phyloP scores from a whole-genome alignment of 2,329 filamentous ascomycete species.

The Pseudogymnoascus sp. region DNA sequence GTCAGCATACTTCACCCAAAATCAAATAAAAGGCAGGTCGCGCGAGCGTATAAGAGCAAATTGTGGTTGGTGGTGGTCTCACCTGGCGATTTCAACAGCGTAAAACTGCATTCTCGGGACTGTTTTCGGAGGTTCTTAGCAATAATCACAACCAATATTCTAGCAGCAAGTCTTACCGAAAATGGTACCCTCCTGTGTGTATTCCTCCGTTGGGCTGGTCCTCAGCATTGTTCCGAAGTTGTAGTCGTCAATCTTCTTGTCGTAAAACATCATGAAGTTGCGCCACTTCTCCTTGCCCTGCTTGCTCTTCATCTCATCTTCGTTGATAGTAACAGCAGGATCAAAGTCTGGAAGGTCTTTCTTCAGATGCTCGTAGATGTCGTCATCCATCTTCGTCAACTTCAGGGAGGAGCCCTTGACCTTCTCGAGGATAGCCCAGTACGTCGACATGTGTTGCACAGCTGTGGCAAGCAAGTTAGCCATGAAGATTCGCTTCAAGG shows the following conservation, averaged over 20 bases:
- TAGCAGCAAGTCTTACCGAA: slow-evolving; percentile 59
- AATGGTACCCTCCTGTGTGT: slow-evolving; percentile 81
- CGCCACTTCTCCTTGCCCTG: slow-evolving; percentile 89
- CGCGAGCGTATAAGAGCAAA: not conserved
- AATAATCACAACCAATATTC: not conserved
- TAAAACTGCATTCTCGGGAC: slow-evolving; percentile 72
- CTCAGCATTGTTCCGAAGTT: slow-evolving; percentile 96
- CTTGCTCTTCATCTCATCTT: slow-evolving; percentile 98
- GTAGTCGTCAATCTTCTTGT: slow-evolving; percentile 92
- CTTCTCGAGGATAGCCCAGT: slow-evolving; percentile 92
- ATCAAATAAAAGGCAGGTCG: not conserved
- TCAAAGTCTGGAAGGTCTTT: slow-evolving; percentile 90
- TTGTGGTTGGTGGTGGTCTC: slow-evolving; percentile 24
- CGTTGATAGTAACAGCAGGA: slow-evolving; percentile 68
- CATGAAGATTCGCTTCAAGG: not conserved
- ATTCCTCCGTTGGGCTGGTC: slow-evolving; percentile 69
- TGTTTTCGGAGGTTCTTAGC: slow-evolving; percentile 21
- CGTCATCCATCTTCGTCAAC: slow-evolving; percentile 89
- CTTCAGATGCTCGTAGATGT: slow-evolving; percentile 85
- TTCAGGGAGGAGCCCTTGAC: slow-evolving; percentile 81
- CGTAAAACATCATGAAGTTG: slow-evolving; percentile 86
- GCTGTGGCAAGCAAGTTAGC: slow-evolving; percentile 36
- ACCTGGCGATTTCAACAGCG: slow-evolving; percentile 67
- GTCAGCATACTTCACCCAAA: slow-evolving; percentile 4
- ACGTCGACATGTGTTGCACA: slow-evolving; percentile 92